Conservation (phyloP, 1,284 basidiomycete genomes). For the Naganishia sp. region DNA sequence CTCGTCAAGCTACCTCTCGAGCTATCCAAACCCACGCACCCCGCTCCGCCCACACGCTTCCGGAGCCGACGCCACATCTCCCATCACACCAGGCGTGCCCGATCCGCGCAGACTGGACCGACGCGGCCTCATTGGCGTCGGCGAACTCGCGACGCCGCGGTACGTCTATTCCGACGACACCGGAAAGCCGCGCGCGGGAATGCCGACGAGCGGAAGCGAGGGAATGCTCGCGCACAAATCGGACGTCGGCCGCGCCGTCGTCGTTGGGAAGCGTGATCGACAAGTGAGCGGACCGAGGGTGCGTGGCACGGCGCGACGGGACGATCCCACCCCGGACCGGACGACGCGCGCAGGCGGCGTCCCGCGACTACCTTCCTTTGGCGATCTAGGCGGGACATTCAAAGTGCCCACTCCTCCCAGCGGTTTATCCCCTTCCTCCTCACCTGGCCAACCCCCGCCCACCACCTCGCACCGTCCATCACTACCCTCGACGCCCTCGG, state of each 20-base stretch:
- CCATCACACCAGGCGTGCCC: conserved; percentile 43
- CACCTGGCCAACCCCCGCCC: background rate
- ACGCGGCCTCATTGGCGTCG: conserved; percentile 84
- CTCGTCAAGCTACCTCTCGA: background rate
- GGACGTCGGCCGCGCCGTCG: background rate
- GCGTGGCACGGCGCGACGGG: background rate
- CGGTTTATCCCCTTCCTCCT: background rate
- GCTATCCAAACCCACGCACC: background rate
- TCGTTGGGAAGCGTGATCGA: conserved; percentile 1
- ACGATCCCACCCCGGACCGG: background rate
- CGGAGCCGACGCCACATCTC: conserved; percentile 28
- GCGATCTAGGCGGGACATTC: conserved; percentile 13
- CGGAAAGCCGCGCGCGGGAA: background rate
- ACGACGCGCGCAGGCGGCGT: conserved; percentile 1
- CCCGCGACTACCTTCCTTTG: conserved; percentile 17
- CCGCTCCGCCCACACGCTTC: background rate
- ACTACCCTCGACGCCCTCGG: conserved; percentile 35
- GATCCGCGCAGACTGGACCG: conserved; percentile 84
- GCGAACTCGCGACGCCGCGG: conserved; percentile 94
- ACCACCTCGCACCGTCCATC: background rate
- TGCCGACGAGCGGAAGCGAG: background rate
- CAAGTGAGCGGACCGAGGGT: conserved; percentile 21
- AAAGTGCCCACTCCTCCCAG: conserved; percentile 19
- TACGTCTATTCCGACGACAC: conserved; percentile 60
- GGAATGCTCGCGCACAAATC: too few species aligned